These are phyloP conservation scores for Schizochytrium sp. DNA, from an alignment of 108 stramenopile species.

Conservation along the genomic window DNA sequence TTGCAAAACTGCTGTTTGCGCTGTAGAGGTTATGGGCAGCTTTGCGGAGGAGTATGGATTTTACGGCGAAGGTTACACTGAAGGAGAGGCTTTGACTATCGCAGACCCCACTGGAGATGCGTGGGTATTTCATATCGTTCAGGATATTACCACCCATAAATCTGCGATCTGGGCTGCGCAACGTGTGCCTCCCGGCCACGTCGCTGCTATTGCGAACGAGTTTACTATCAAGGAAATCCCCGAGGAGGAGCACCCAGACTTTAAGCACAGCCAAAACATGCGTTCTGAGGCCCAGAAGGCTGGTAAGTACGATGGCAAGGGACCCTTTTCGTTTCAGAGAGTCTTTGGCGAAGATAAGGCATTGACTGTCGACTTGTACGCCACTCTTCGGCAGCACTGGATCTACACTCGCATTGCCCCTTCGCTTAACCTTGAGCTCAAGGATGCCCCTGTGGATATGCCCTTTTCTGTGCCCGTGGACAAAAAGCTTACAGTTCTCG, in stretches of 20 bases:
- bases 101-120: slow-evolving; percentile 78
- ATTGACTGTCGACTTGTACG: slow-evolving; percentile 64
- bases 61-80: slow-evolving; percentile 81
- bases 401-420: slow-evolving; percentile 62
- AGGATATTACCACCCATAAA: slow-evolving; percentile 81
- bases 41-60: slow-evolving; percentile 84
- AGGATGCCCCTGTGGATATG: slow-evolving; percentile 78
- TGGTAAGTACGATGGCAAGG: slow-evolving; percentile 77
- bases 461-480: slow-evolving; percentile 79
- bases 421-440: slow-evolving; percentile 69
- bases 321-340: slow-evolving; percentile 65
- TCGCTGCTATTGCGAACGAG: slow-evolving; percentile 85
- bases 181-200: slow-evolving; percentile 77
- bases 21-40: slow-evolving; percentile 83
- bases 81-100: slow-evolving; percentile 81
- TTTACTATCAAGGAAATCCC: slow-evolving; percentile 81
- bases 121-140: slow-evolving; percentile 86
- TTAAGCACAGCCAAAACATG: slow-evolving; percentile 79
- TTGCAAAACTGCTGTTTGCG: slow-evolving; percentile 78
- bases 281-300: slow-evolving; percentile 78
- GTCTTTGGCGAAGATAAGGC: slow-evolving; percentile 56
- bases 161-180: slow-evolving; percentile 88
- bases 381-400: slow-evolving; percentile 74
- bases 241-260: slow-evolving; percentile 77
- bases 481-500: slow-evolving; percentile 60